Evolutionary conservation across 1,284 basidiomycete genomes (phyloP).

Genomic region (Singerocomus inundabilis): DNA sequence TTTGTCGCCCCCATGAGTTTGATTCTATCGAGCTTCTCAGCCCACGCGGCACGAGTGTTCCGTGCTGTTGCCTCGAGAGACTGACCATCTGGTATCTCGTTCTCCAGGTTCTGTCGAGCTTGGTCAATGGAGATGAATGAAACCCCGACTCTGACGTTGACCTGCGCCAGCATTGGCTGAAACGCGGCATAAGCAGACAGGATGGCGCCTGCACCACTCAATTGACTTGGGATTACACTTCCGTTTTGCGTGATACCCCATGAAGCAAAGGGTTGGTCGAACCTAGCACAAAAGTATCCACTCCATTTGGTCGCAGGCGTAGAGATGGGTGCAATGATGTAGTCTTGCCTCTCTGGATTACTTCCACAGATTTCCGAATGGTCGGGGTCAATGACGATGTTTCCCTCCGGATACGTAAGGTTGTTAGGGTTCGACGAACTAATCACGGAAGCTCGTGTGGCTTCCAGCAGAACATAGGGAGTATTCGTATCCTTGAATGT

Average conservation of each 20-base stretch:
- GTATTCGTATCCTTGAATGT: slow-evolving; percentile 49
- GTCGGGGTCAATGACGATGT: slow-evolving; percentile 47
- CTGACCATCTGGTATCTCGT: slow-evolving; percentile 61
- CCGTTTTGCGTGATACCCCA: slow-evolving; percentile 54
- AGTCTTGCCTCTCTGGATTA: slow-evolving; percentile 76
- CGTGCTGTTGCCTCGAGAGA: slow-evolving; percentile 61
- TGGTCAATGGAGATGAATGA: slow-evolving; percentile 80
- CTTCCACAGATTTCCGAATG: slow-evolving; percentile 62
- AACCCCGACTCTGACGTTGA: slow-evolving; percentile 70
- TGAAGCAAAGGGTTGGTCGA: slow-evolving; percentile 49
- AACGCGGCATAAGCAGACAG: slow-evolving; percentile 65
- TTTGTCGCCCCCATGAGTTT: slow-evolving; percentile 54
- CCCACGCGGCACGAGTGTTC: slow-evolving; percentile 62
- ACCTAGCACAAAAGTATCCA: slow-evolving; percentile 75
- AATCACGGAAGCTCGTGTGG: slow-evolving; percentile 60
- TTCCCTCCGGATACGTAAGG: slow-evolving; percentile 60
- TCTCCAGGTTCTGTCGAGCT: slow-evolving; percentile 61
- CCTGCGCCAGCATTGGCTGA: slow-evolving; percentile 32
- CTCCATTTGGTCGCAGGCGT: slow-evolving; percentile 52
- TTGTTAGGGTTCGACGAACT: slow-evolving; percentile 61
- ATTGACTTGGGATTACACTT: slow-evolving; percentile 35
- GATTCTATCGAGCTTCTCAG: slow-evolving; percentile 68
- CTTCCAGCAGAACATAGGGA: slow-evolving; percentile 72
- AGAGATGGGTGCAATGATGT: slow-evolving; percentile 59
- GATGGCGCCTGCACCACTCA: slow-evolving; percentile 40